A percentile compares a stretch with the other conserved stretches of the same genome.
These are phyloP conservation scores for Rhinocladiella mackenziei DNA, from an alignment of 2,329 filamentous ascomycete genomes.

Conservation along the genomic window DNA sequence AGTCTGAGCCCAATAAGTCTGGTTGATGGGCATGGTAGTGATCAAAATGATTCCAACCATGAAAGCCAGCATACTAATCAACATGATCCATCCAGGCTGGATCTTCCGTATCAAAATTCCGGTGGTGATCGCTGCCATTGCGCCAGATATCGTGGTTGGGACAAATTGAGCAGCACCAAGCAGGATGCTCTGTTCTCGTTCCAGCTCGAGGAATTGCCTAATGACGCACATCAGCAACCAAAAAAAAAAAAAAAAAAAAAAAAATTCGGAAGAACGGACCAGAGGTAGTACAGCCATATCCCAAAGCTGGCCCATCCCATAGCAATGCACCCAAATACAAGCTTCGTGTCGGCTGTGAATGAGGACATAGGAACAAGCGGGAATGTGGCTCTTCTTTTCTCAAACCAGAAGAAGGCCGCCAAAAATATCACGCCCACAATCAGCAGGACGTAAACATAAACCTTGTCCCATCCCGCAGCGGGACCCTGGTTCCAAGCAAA, in stretches of 20 bases:
- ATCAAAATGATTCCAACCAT: conserved; percentile 18
- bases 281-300: conserved; percentile 42
- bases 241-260: background rate
- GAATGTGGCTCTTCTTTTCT: conserved; percentile 37
- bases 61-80: conserved; percentile 21
- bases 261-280: conserved; percentile 23
- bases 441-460: conserved; percentile 47
- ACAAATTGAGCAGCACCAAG: conserved; percentile 33
- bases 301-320: conserved; percentile 41
- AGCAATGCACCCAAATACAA: conserved; percentile 38
- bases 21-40: conserved; percentile 19
- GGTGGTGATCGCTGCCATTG: conserved; percentile 33
- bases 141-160: conserved; percentile 32
- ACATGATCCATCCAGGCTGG: conserved; percentile 23
- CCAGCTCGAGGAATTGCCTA: conserved; percentile 32
- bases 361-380: conserved; percentile 49
- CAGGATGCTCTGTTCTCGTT: conserved; percentile 29
- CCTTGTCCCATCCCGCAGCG: conserved; percentile 45
- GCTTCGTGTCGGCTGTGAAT: conserved; percentile 32
- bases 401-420: conserved; percentile 45
- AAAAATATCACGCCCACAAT: conserved; percentile 47
- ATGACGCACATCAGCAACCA: background rate
- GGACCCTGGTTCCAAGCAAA: conserved; percentile 55
- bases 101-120: conserved; percentile 13
- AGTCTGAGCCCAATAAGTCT: conserved; percentile 59